phyloP scores from a whole-genome alignment of 352 stramenopile genomes.

The Globisporangium spinosum region DNA sequence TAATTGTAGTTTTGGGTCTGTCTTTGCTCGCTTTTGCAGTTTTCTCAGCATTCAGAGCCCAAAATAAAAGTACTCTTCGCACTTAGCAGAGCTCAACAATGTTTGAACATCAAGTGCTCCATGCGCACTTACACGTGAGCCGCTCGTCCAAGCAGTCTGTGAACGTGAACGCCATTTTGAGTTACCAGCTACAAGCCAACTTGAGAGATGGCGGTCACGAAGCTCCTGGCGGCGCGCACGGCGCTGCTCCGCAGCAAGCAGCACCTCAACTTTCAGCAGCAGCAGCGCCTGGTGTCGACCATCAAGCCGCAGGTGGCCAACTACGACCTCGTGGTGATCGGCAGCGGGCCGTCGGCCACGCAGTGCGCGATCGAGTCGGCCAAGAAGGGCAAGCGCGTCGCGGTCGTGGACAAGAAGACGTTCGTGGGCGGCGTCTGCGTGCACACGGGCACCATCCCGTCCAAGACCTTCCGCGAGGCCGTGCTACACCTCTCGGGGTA shows the following conservation, averaged over 20 bases:
- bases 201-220: conserved; percentile 1
- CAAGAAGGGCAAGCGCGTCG: conserved; percentile 76
- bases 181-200: neutral
- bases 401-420: conserved; percentile 69
- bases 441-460: conserved; percentile 84
- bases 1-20: neutral
- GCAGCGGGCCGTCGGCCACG: conserved; percentile 77
- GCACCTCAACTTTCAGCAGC: neutral
- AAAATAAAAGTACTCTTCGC: neutral
- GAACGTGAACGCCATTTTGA: neutral
- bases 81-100: neutral
- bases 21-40: neutral
- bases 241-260: conserved; percentile 9
- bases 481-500: conserved; percentile 89
- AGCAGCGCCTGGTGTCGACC: conserved; percentile 10
- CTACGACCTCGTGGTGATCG: conserved; percentile 88
- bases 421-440: conserved; percentile 74
- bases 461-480: conserved; percentile 89
- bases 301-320: conserved; percentile 41
- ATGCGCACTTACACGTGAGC: neutral
- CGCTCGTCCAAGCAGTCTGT: conserved; percentile 6
- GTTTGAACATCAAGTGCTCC: neutral
- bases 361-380: conserved; percentile 87
- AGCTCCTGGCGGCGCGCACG: conserved; percentile 11
- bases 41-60: neutral